Evolutionary conservation across 176 grass and related monocot genomes (phyloP).

Genomic region (Neostapfia colusana): DNA sequence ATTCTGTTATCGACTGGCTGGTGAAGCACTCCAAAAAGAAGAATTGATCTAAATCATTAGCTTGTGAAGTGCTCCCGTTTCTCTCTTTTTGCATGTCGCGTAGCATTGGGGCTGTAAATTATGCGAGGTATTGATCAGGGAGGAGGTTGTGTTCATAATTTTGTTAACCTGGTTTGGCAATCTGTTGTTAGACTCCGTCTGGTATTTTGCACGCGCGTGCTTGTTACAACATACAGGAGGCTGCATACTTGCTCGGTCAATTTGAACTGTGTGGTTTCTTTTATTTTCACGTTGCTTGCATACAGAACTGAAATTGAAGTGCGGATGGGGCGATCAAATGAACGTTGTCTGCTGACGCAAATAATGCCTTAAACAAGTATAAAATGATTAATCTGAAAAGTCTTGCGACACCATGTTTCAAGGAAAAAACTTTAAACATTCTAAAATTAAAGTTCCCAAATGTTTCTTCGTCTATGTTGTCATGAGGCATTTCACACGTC

Average conservation of each 20-base stretch:
- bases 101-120: conserved; percentile 60
- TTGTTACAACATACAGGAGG: conserved; percentile 32
- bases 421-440: background rate
- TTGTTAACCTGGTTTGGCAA: conserved; percentile 54
- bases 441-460: background rate
- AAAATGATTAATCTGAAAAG: background rate
- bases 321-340: background rate
- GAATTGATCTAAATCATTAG: conserved; percentile 56
- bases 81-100: conserved; percentile 43
- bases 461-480: background rate
- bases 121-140: conserved; percentile 48
- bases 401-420: background rate
- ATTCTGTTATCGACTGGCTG: conserved; percentile 89
- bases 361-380: background rate
- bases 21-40: conserved; percentile 92
- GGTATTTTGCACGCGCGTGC: conserved; percentile 32
- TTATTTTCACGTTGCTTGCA: background rate
- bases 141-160: conserved; percentile 56
- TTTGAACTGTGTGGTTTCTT: conserved; percentile 22
- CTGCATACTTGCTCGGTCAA: conserved; percentile 28
- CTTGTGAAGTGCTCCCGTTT: conserved; percentile 22
- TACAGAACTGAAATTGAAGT: background rate
- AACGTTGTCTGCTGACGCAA: background rate
- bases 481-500: too few species aligned
- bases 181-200: conserved; percentile 39